Percentiles rank a stretch among this genome's conserved stretches.
phyloP scores from a whole-genome alignment of 805 yeast species.

The Lipomyces starkeyi region DNA sequence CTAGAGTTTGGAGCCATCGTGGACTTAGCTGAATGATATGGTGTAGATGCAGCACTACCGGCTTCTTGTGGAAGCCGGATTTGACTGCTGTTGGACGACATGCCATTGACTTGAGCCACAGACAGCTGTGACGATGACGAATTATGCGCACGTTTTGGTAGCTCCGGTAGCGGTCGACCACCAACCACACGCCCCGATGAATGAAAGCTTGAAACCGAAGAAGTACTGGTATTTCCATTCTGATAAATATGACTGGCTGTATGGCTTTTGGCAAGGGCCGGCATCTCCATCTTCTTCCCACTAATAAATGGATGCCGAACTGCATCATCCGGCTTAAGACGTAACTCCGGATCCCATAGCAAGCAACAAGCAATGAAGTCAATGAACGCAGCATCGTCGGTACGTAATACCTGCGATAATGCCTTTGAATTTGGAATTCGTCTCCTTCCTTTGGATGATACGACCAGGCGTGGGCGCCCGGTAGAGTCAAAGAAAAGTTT shows the following conservation, averaged over 20 bases:
- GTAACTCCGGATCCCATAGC: constrained; percentile 72
- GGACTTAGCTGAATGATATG: not conserved
- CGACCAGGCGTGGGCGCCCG: constrained; percentile 45
- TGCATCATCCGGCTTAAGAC: constrained; percentile 48
- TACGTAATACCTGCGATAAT: constrained; percentile 40
- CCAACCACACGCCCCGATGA: not conserved
- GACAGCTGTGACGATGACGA: not conserved
- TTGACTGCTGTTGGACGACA: not conserved
- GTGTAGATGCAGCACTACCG: constrained; percentile 1
- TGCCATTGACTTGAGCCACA: not conserved
- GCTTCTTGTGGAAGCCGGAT: not conserved
- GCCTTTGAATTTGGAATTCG: constrained; percentile 41
- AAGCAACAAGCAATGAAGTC: constrained; percentile 63
- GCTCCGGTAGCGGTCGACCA: not conserved
- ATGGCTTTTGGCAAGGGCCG: not conserved
- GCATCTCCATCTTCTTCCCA: constrained; percentile 34
- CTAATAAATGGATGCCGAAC: constrained; percentile 48
- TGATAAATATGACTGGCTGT: not conserved
- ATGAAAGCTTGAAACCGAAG: not conserved
- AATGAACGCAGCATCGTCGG: constrained; percentile 42
- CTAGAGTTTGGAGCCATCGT: not conserved
- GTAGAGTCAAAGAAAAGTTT: constrained; percentile 48
- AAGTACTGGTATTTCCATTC: not conserved
- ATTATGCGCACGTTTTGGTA: not conserved
- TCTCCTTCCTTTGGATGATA: constrained; percentile 39